Percentiles rank a stretch among this genome's conserved stretches.
Evolutionary conservation across 2,329 filamentous ascomycete genomes (phyloP).

Genomic region (Verticillium isaacii): DNA sequence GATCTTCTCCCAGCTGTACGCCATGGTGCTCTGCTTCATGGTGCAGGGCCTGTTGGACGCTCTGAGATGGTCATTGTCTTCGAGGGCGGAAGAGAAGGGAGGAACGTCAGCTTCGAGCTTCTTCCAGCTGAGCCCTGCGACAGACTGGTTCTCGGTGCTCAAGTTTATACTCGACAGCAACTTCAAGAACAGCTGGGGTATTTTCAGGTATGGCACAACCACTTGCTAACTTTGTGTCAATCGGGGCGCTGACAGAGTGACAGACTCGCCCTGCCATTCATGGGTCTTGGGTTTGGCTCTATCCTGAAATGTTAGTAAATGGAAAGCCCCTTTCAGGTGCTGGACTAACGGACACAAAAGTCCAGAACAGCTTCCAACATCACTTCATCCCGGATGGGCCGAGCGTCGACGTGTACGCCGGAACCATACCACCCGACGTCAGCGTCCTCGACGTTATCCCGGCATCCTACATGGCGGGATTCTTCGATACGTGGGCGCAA

Average conservation of each 20-base stretch:
- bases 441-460: conserved; percentile 7
- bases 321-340: too few species aligned
- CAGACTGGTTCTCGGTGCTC: conserved; percentile 9
- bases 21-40: conserved; percentile 6
- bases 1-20: conserved; percentile 6
- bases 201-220: background rate
- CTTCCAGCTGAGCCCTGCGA: conserved; percentile 8
- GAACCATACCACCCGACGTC: conserved; percentile 10
- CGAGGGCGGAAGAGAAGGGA: background rate
- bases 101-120: conserved; percentile 8
- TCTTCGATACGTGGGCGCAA: conserved; percentile 11
- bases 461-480: conserved; percentile 12
- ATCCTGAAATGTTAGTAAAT: conserved; percentile 4
- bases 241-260: background rate
- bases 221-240: background rate
- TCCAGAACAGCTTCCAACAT: conserved; percentile 11
- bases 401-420: conserved; percentile 12
- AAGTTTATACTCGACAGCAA: conserved; percentile 6
- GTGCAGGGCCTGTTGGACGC: conserved; percentile 4
- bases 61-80: conserved; percentile 7
- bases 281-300: conserved; percentile 8
- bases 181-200: conserved; percentile 3
- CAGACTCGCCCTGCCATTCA: conserved; percentile 7
- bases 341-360: background rate
- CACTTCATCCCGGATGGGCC: conserved; percentile 9